Evolutionary conservation across 352 stramenopile genomes (phyloP), one percentile per base, ranked within the genome.

Genomic region (Phytopythium kandeliae): DNA sequence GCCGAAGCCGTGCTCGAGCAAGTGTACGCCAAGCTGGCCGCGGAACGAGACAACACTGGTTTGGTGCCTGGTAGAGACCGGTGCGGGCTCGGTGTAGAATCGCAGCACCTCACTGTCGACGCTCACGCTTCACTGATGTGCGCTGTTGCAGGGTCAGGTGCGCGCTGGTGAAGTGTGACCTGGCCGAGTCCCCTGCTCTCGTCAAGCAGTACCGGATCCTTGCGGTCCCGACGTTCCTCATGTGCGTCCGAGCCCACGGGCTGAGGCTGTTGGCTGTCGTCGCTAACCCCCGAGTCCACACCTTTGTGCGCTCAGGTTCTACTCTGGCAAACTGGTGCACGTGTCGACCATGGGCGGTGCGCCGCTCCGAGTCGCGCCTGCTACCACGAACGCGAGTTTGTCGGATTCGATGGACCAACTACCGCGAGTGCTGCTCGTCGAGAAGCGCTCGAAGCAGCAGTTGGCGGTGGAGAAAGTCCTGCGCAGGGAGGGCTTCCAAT

Each of bases 201-300:
- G 63, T 71, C 6, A 60, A 90, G 43, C 73, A 77, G 17, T 95
- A 75, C 47, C 66, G 71, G 16, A 78, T 95, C 61, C 74, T 75
- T 54, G 79, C 84, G 1, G 51, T 78, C 2, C 84, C 84, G 25
- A 88, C 81, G 2, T 92, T 86, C 40, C 71, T 95, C 38, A 67
- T 89, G 71, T 93, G 69, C 17, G 62, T 24, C 15, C 12, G 15
- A 36, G 10, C 2, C 11, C 8, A 38, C n/a, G 13, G 1, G 11
- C n/a, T 28, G 16, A 8, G 12, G 36, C 13, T 6, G 53, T 11
- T 41, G 12, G 38, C 21, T 24, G 56, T 17, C 0, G 24, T 8
- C 28, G 15, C 17, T 44, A 15, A 51, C 24, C 0, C 3, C 17
- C 33, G 21, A 31, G 0, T 28, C 4, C 9, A 31, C 28, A 9